These are phyloP conservation scores for Tolypocladium pustulatum DNA, from an alignment of 2,329 filamentous ascomycete species.

Conservation along the genomic window DNA sequence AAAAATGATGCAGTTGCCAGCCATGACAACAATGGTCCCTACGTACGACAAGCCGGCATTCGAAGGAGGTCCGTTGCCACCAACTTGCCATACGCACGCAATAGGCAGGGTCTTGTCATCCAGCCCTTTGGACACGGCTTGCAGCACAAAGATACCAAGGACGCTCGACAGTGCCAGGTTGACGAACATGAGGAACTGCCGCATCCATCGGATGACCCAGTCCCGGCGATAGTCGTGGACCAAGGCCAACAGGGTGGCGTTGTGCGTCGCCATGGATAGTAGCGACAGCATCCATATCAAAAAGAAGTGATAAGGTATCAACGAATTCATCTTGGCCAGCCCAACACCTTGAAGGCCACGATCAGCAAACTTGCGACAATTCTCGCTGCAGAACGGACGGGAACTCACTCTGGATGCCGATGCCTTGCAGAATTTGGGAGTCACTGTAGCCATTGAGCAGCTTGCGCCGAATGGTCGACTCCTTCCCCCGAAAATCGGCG, in stretches of 20 bases:
- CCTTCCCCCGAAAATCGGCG: constrained; percentile 36
- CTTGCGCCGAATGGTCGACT: constrained; percentile 48
- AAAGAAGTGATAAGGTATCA: constrained; percentile 61
- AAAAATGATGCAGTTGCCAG: constrained; percentile 48
- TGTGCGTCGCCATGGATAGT: constrained; percentile 55
- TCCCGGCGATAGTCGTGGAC: constrained; percentile 56
- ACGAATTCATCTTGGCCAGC: constrained; percentile 44
- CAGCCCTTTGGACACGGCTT: constrained; percentile 41
- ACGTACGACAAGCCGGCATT: constrained; percentile 39
- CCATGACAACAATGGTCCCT: constrained; percentile 52
- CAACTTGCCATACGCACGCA: constrained; percentile 46
- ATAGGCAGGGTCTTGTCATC: constrained; percentile 45
- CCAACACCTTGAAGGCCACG: constrained; percentile 29
- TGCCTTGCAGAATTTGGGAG: constrained; percentile 59
- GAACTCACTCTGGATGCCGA: constrained; percentile 47
- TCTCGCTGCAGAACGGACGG: not conserved
- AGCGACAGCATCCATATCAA: constrained; percentile 59
- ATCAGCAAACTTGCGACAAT: not conserved
- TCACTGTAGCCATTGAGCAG: constrained; percentile 56
- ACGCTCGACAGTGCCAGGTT: constrained; percentile 50
- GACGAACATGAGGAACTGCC: constrained; percentile 55
- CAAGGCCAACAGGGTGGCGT: constrained; percentile 52
- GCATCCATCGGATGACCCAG: constrained; percentile 55
- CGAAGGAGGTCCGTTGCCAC: constrained; percentile 21
- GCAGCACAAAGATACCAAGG: constrained; percentile 45